Evolutionary conservation across 805 yeast species (phyloP), one percentile per base, ranked within the genome.

Genomic region (Starmerella powellii): DNA sequence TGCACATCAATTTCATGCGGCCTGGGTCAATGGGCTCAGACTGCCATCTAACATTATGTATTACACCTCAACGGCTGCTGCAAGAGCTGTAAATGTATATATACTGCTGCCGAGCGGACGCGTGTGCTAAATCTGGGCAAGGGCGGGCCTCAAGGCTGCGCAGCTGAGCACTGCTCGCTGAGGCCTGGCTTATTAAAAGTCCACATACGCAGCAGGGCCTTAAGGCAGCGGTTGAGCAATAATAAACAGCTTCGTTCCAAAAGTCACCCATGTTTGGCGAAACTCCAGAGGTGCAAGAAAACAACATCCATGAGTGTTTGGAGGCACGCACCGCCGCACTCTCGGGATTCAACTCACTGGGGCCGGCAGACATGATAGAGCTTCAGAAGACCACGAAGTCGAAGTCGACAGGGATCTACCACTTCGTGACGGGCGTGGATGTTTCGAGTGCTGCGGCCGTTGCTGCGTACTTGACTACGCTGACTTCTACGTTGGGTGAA

Each of bases 291-390:
- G 38, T 32, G 5, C 31, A 62, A 30, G 83, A 77, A 54, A 57
- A 52, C n/a, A 61, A 62, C 13, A 61, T 66, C 13, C 76, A 77
- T 1, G 74, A 72, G 43, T 64, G 77, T n/a, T 57, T 77, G 20
- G 67, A 65, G 13, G 60, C 67, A n/a, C 64, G 83, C 38, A 68
- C 73, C 3, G 54, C 57, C 3, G 49, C 65, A 0, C 49, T 76
- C 18, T 54, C 66, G 0, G 54, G 65, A 8, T 70, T 69, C 46
- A 60, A 57, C 40, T 77, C 76, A n/a, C 55, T 79, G 18, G 93
- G 93, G 0, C 83, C 86, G 2, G 80, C 86, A 3, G 93, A 82
- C 59, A 63, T 81, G 44, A 74, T 78, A 2, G 80, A 70, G 50
- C 50, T 72, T 23, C 57, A 70, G 23, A 67, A 62, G 42, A 54